These are phyloP conservation scores for Pinus tabuliformis DNA, from an alignment of 75 land plant genomes.

Conservation along the genomic window DNA sequence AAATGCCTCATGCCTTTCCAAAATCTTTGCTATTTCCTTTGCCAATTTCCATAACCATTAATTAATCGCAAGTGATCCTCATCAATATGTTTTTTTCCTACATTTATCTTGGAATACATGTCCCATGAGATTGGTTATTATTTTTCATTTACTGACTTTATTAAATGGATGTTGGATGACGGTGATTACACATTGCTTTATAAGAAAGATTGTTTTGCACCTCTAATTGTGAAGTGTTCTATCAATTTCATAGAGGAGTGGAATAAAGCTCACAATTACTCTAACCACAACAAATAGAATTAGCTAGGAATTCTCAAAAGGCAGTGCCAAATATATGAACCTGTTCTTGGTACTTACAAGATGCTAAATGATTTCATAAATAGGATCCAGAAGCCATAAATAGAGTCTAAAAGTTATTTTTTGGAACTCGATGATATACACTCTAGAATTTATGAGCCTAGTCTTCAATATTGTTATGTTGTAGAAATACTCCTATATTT, in stretches of 20 bases:
- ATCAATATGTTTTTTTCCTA: too few species aligned
- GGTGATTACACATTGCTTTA: too few species aligned
- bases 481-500: slow-evolving; percentile 57
- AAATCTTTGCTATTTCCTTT: too few species aligned
- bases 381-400: background rate
- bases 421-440: background rate
- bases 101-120: too few species aligned
- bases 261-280: background rate
- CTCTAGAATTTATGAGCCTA: background rate
- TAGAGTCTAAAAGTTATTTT: background rate
- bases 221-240: slow-evolving; percentile 41
- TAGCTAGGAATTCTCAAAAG: background rate
- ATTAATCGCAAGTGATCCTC: too few species aligned
- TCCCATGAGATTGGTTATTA: too few species aligned
- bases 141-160: too few species aligned
- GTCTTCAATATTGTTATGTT: slow-evolving; percentile 46
- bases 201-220: too few species aligned
- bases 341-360: background rate
- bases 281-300: background rate
- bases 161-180: too few species aligned
- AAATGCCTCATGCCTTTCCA: too few species aligned
- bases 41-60: too few species aligned
- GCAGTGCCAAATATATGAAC: background rate
- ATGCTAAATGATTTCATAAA: background rate
- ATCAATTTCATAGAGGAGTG: slow-evolving; percentile 14